These are phyloP conservation scores for Macrolepiota albuminosa DNA, from an alignment of 768 basidiomycete species.

Conservation along the genomic window DNA sequence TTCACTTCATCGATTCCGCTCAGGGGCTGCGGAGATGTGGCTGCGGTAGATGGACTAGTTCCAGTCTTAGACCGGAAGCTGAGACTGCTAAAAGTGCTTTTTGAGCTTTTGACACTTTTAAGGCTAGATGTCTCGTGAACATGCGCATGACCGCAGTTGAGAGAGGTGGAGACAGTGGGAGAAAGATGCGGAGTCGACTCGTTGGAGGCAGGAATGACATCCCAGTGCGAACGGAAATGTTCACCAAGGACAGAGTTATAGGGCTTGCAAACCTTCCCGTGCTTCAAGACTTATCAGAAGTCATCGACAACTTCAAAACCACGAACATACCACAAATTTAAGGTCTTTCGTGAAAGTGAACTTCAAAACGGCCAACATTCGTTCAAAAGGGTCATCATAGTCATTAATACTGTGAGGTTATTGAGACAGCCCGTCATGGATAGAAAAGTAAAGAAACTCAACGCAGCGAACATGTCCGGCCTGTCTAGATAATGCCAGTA, in stretches of 20 bases:
- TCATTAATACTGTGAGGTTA: conserved; percentile 72
- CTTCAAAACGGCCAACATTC: conserved; percentile 89
- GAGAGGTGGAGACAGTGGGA: conserved; percentile 34
- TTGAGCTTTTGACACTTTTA: conserved; percentile 55
- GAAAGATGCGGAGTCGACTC: conserved; percentile 43
- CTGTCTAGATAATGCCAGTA: conserved; percentile 94
- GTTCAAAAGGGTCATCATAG: conserved; percentile 85
- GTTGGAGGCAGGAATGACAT: conserved; percentile 57
- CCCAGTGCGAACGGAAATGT: conserved; percentile 88
- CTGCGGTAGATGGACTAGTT: conserved; percentile 50
- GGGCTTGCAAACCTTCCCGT: conserved; percentile 92
- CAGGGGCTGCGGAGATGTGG: conserved; percentile 46
- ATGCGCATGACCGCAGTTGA: conserved; percentile 17
- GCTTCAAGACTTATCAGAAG: conserved; percentile 35
- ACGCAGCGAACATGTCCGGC: conserved; percentile 91
- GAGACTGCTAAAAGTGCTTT: conserved; percentile 54
- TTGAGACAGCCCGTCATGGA: conserved; percentile 3
- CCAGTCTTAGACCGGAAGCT: conserved; percentile 50
- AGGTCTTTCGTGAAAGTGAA: conserved; percentile 92
- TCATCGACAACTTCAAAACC: conserved; percentile 1
- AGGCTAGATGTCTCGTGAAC: conserved; percentile 51
- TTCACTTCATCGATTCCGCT: conserved; percentile 36
- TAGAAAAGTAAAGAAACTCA: conserved; percentile 28
- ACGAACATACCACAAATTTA: conserved; percentile 72
- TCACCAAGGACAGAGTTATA: conserved; percentile 87